Evolutionary conservation across 1,284 basidiomycete species (phyloP), one percentile per base, ranked within the genome.

Genomic region (Jaminaea rosea): DNA sequence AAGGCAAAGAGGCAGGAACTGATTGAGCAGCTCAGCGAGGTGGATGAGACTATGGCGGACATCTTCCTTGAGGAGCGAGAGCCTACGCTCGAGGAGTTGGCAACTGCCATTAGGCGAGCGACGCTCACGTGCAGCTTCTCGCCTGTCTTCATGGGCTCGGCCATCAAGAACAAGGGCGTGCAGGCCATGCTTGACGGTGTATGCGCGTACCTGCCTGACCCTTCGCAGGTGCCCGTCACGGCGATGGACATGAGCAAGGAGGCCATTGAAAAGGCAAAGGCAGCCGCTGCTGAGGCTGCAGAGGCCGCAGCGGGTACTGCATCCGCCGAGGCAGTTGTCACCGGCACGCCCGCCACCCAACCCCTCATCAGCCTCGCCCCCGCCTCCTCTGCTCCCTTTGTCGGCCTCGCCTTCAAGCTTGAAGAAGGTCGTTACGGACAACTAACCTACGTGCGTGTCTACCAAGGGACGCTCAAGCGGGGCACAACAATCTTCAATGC

Each of bases 401-500:
- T 98, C 58, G 91, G 88, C 19, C 79, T 98, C 42, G 94, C 94
- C 8, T 99, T 99, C 82, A 99, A 99, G 79, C 81, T 99, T 42
- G 94, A 98, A 75, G 94, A 99, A 77, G 91, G 93, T 23, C 82
- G 88, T 26, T 99, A 88, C 73, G 94, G 94, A 13, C 94, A 99
- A 77, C 78, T 99, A 70, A 98, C 94, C 0, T 99, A 99, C 77
- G 91, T 99, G 83, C 81, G 94, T n/a, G 88, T 99, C 46, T 99
- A 98, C 75, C 92, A 97, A 76, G 94, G 94, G 26, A 87, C 83
- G 44, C 77, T 98, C 71, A 87, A 84, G 77, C 87, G 87, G 75
- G 84, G 88, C 1, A 82, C 81, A 55, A 80, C 85, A 59, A 93
- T 99, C 69, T 91, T 81, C 78, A 96, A 98, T 72, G 89, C 88